Percentiles rank a stretch among this genome's conserved stretches.
Evolutionary conservation across 768 basidiomycete species (phyloP).

Genomic region (Dictyophora rubrovolvata): DNA sequence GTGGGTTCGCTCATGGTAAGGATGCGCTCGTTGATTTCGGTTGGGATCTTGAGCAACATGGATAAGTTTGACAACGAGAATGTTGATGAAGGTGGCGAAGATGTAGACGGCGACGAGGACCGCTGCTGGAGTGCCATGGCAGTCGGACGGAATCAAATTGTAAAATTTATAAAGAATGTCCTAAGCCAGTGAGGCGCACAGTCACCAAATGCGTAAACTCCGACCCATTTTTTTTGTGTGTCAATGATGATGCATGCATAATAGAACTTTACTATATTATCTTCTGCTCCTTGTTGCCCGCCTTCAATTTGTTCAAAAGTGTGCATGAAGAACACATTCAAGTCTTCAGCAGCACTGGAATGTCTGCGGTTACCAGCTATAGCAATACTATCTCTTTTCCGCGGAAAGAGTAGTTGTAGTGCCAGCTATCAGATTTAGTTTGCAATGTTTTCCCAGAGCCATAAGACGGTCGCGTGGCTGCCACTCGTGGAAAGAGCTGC

Average conservation of each 20-base stretch:
- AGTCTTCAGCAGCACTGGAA: too few relatives aligned
- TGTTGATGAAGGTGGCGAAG: background rate
- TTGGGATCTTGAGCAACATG: slow-evolving; percentile 32
- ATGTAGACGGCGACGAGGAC: background rate
- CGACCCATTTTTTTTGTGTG: background rate
- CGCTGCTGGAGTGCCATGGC: background rate
- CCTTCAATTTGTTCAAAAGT: too few relatives aligned
- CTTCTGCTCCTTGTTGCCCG: too few relatives aligned
- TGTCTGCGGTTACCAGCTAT: too few relatives aligned
- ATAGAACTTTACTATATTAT: too few relatives aligned
- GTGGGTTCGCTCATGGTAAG: slow-evolving; percentile 45
- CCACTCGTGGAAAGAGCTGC: slow-evolving; percentile 39
- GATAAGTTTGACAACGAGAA: background rate
- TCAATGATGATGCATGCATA: too few relatives aligned
- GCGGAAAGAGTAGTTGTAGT: too few relatives aligned
- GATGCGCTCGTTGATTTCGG: slow-evolving; percentile 50
- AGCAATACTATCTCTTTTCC: too few relatives aligned
- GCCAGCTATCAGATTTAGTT: too few relatives aligned
- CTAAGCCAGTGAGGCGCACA: background rate
- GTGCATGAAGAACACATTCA: too few relatives aligned
- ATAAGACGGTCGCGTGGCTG: too few relatives aligned
- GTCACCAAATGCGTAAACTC: background rate
- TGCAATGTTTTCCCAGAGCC: too few relatives aligned
- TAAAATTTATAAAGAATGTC: background rate
- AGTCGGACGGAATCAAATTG: background rate